Conservation (phyloP, 257 asterid species). For the Scutellaria baicalensis region DNA sequence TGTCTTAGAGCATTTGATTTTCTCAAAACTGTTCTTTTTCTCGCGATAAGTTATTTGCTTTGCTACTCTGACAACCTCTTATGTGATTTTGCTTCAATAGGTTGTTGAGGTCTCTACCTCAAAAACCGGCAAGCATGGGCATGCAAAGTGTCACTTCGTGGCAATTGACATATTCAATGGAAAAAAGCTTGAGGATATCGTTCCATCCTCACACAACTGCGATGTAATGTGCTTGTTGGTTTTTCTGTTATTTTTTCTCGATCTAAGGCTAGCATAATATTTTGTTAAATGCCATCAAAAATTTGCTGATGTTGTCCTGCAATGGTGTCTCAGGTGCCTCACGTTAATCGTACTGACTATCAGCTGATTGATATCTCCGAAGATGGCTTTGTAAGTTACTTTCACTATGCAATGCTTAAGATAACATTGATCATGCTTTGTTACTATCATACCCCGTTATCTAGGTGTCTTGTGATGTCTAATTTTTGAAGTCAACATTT, state of each 20-base stretch:
- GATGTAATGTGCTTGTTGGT: conserved; percentile 31
- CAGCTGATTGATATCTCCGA: conserved; percentile 74
- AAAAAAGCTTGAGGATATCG: conserved; percentile 65
- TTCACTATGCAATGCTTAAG: background rate
- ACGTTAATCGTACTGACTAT: conserved; percentile 55
- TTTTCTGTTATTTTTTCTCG: background rate
- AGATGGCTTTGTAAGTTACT: conserved; percentile 74
- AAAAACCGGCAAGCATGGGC: conserved; percentile 69
- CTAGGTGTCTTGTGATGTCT: too few relatives aligned
- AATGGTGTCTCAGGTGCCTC: conserved; percentile 40
- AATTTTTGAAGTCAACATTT: too few relatives aligned
- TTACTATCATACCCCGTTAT: background rate
- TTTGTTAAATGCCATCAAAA: background rate
- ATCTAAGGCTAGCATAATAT: too few relatives aligned
- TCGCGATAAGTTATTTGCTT: background rate
- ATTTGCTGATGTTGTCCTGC: background rate
- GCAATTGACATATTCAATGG: conserved; percentile 57
- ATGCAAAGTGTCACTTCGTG: conserved; percentile 69
- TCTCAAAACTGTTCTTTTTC: background rate
- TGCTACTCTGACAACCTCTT: background rate
- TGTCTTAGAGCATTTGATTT: background rate
- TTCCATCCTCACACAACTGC: conserved; percentile 69
- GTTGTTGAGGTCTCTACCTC: conserved; percentile 71
- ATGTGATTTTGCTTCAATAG: conserved; percentile 11
- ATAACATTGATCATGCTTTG: background rate